Percentiles rank a stretch among this genome's conserved stretches.
Evolutionary conservation across 345 rosid species (phyloP).

Genomic region (Hibiscus mutabilis): DNA sequence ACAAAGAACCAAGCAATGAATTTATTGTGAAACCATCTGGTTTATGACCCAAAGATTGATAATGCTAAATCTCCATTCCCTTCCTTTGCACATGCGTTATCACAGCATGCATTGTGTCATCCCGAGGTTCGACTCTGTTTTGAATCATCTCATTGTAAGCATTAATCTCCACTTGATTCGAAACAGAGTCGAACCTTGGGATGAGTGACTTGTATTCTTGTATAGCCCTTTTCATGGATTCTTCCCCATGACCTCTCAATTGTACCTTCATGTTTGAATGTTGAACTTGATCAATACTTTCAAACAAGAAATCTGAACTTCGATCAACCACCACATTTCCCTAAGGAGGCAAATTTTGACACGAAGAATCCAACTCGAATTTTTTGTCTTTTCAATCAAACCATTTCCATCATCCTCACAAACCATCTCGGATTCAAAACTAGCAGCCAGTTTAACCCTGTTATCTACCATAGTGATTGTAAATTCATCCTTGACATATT

Average conservation of each 20-base stretch:
- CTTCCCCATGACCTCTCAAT: conserved; percentile 47
- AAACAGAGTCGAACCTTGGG: conserved; percentile 31
- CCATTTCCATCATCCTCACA: too few species aligned
- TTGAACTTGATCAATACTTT: too few species aligned
- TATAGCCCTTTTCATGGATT: conserved; percentile 47
- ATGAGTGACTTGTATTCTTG: conserved; percentile 58
- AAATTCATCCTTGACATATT: too few species aligned
- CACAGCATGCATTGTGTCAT: conserved; percentile 50
- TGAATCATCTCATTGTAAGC: conserved; percentile 61
- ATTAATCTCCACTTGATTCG: conserved; percentile 22
- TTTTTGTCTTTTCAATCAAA: too few species aligned
- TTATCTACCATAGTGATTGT: too few species aligned
- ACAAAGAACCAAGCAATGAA: conserved; percentile 52
- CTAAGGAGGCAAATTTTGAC: too few species aligned
- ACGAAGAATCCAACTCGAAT: too few species aligned
- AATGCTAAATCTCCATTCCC: conserved; percentile 54
- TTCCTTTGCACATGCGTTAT: conserved; percentile 55
- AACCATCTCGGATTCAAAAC: too few species aligned
- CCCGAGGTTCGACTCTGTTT: conserved; percentile 37
- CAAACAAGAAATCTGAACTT: too few species aligned
- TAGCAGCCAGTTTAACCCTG: too few species aligned
- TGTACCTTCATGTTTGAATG: too few species aligned
- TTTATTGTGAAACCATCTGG: conserved; percentile 79
- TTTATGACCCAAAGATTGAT: conserved; percentile 42
- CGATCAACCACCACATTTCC: too few species aligned